Conservation (phyloP, 768 basidiomycete genomes). For the Mycena vitilis region DNA sequence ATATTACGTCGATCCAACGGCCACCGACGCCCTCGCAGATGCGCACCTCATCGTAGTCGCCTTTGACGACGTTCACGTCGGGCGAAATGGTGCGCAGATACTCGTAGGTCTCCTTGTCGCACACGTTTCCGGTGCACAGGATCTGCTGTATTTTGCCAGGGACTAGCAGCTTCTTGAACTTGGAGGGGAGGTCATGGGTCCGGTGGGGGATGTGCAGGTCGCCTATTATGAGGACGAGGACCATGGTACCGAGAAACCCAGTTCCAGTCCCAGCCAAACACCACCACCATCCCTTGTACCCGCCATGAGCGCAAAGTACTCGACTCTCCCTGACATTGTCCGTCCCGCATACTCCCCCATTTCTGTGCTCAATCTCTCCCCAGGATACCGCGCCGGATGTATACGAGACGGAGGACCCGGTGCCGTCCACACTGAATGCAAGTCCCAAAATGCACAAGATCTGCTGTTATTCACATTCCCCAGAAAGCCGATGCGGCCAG, state of each 20-base stretch:
- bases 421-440: conserved; percentile 66
- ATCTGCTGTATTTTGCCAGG: conserved; percentile 99
- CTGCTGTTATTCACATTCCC: conserved; percentile 27
- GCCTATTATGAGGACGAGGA: conserved; percentile 95
- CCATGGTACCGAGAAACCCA: conserved; percentile 58
- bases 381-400: conserved; percentile 93
- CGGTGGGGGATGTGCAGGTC: conserved; percentile 97
- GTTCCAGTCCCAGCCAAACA: too few relatives aligned
- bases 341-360: conserved; percentile 43
- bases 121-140: conserved; percentile 96
- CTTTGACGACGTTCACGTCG: conserved; percentile 91
- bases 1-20: not conserved
- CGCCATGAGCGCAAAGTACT: conserved; percentile 81
- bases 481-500: conserved; percentile 76
- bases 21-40: not conserved
- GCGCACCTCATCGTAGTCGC: conserved; percentile 95
- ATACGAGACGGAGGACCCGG: conserved; percentile 90
- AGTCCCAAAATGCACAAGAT: conserved; percentile 37
- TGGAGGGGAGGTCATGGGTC: conserved; percentile 89
- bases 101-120: conserved; percentile 97
- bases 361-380: conserved; percentile 21
- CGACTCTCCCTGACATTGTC: conserved; percentile 93
- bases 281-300: conserved; percentile 17
- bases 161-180: conserved; percentile 96
- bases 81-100: conserved; percentile 94